Evolutionary conservation across 1,284 basidiomycete species (phyloP), one percentile per base, ranked within the genome.

Genomic region (Trichosporon asahii): DNA sequence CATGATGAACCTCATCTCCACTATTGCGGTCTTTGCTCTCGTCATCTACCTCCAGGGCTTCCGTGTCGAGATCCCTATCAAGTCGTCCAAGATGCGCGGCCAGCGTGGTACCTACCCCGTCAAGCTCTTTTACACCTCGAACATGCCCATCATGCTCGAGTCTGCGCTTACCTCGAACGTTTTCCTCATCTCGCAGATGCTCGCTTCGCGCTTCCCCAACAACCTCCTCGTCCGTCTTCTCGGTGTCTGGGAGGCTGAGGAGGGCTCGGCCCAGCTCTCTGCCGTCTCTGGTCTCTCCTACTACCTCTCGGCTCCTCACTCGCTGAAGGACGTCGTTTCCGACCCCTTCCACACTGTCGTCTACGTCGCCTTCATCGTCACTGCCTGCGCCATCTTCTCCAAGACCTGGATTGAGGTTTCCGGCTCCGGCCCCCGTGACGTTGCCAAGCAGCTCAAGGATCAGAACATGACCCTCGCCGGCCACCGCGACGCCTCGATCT

Each of bases 101-200:
- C 95, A 98, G 85, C 89, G 94, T 65, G 95, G 93, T 64, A 89
- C 90, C 44, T 99, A 97, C 87, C 96, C 97, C 70, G 89, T 99
- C 86, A 99, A 98, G 86, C 89, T 99, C 61, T 99, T 99, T 87
- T 99, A 99, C 86, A 98, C 96, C 27, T 91, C 90, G 74, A 99
- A 98, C 88, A 98, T 98, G 96, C 95, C 96, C 74, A 99, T 99
- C 87, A 99, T 99, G 96, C 89, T 99, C 75, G 93, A 98, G 85
- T 91, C 89, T 29, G 95, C 96, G 12, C 87, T 98, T 71, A 95
- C 94, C 9, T 92, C 90, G 73, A 98, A 99, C 85, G 89, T 98
- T 31, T 98, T 95, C 86, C 93, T 99, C 83, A 89, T 99, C 80
- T 93, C 90, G 61, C 97, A 98, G 85, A 98, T 98, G 96, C 88